phyloP scores from a whole-genome alignment of 2,329 filamentous ascomycete species.

The Claviceps fusiformis region DNA sequence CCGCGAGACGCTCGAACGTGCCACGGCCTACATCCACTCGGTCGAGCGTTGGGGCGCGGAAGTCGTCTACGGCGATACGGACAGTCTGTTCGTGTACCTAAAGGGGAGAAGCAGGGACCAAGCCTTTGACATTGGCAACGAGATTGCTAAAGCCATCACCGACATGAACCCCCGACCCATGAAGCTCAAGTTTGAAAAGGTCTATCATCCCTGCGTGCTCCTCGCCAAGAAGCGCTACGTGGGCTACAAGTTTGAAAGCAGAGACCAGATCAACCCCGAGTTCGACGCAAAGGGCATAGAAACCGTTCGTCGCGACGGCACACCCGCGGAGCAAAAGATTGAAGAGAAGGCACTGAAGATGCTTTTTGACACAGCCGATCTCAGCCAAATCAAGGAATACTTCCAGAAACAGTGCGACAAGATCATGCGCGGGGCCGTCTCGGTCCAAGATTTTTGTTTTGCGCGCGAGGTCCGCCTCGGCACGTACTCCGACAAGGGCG shows the following conservation, averaged over 20 bases:
- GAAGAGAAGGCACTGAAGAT: conserved; percentile 83
- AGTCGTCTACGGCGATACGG: conserved; percentile 95
- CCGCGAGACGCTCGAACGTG: conserved; percentile 84
- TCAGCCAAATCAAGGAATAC: conserved; percentile 78
- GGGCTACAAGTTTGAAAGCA: conserved; percentile 87
- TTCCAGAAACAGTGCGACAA: conserved; percentile 85
- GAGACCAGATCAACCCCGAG: conserved; percentile 61
- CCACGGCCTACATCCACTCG: conserved; percentile 85
- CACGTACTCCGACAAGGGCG: conserved; percentile 64
- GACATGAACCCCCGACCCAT: conserved; percentile 80
- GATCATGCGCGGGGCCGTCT: conserved; percentile 79
- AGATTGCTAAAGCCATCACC: conserved; percentile 80
- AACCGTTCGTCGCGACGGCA: conserved; percentile 88
- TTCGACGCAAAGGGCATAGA: conserved; percentile 99
- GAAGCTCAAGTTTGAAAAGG: conserved; percentile 97
- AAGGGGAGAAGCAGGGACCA: conserved; percentile 77
- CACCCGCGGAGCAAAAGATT: conserved; percentile 90
- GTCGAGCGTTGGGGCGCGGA: conserved; percentile 82
- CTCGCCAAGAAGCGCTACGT: conserved; percentile 97
- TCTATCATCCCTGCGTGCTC: conserved; percentile 89
- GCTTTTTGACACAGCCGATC: conserved; percentile 78
- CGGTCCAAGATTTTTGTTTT: conserved; percentile 92
- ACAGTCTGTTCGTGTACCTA: conserved; percentile 83
- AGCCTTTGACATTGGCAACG: conserved; percentile 83
- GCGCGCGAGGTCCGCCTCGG: conserved; percentile 84